Percentiles rank a stretch among this genome's conserved stretches.
These are phyloP conservation scores for Aspergillus coremiiformis DNA, from an alignment of 495 filamentous ascomycete species.

Conservation along the genomic window DNA sequence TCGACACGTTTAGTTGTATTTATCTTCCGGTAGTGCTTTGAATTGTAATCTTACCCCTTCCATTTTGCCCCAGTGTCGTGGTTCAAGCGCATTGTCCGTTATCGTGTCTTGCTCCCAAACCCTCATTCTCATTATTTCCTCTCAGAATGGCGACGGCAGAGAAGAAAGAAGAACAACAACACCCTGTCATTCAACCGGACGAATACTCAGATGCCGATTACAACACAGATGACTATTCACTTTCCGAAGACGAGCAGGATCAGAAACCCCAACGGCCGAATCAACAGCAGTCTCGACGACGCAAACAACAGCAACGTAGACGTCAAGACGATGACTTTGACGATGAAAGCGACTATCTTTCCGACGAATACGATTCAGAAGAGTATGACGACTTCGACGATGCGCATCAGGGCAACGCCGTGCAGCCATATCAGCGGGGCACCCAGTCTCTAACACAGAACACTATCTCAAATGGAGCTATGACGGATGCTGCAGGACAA, in stretches of 20 bases:
- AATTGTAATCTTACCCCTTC: not conserved
- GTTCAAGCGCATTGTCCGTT: not conserved
- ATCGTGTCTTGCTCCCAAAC: too few relatives aligned
- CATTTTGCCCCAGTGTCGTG: not conserved
- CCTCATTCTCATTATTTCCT: not conserved
- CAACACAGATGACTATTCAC: slow-evolving; percentile 27
- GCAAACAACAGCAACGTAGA: slow-evolving; percentile 24
- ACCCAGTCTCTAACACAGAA: slow-evolving; percentile 15
- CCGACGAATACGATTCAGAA: slow-evolving; percentile 47
- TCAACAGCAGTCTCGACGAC: slow-evolving; percentile 5
- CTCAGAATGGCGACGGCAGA: slow-evolving; percentile 37
- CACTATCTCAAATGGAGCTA: slow-evolving; percentile 19
- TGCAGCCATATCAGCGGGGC: slow-evolving; percentile 37
- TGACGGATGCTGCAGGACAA: slow-evolving; percentile 24
- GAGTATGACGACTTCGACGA: slow-evolving; percentile 28
- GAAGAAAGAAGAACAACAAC: slow-evolving; percentile 30
- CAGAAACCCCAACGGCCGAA: slow-evolving; percentile 21
- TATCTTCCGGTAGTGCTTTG: not conserved
- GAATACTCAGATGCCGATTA: slow-evolving; percentile 35
- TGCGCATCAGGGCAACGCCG: slow-evolving; percentile 21
- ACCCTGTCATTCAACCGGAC: slow-evolving; percentile 31
- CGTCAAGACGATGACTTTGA: slow-evolving; percentile 28
- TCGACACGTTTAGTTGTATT: not conserved
- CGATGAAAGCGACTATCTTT: slow-evolving; percentile 48
- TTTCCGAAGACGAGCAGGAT: slow-evolving; percentile 31